Conservation (phyloP, 1,139 yeast genomes). For the Saccharomyces hybrid region DNA sequence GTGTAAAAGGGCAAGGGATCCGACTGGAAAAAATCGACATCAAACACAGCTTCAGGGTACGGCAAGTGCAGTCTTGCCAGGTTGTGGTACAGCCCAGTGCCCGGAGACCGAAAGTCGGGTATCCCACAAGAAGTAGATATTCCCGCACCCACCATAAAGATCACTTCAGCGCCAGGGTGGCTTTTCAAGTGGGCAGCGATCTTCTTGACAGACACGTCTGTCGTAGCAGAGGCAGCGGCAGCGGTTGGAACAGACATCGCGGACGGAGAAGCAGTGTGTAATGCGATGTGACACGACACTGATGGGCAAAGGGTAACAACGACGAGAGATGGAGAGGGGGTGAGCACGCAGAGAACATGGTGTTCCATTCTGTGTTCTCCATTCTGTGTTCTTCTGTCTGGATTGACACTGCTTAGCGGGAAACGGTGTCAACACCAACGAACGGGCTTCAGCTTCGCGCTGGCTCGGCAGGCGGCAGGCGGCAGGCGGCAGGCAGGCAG, state of each 20-base stretch:
- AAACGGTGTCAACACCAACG: too few relatives aligned
- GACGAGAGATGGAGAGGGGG: too few relatives aligned
- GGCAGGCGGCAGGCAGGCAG: not conserved
- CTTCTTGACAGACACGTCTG: slow-evolving; percentile 7
- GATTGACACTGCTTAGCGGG: too few relatives aligned
- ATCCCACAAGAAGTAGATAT: slow-evolving; percentile 88
- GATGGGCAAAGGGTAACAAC: too few relatives aligned
- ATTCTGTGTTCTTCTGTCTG: too few relatives aligned
- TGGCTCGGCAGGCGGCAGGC: too few relatives aligned
- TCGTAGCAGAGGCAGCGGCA: not conserved
- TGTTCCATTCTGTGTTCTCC: too few relatives aligned
- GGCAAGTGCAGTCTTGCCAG: slow-evolving; percentile 68
- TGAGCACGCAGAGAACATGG: too few relatives aligned
- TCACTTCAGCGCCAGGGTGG: slow-evolving; percentile 26
- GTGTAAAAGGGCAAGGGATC: slow-evolving; percentile 80
- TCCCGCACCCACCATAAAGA: slow-evolving; percentile 74
- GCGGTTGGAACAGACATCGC: not conserved
- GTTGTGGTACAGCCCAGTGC: slow-evolving; percentile 83
- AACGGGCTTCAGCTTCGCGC: too few relatives aligned
- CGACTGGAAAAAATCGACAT: slow-evolving; percentile 66
- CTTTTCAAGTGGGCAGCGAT: slow-evolving; percentile 19
- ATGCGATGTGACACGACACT: too few relatives aligned
- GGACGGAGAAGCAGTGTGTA: too few relatives aligned
- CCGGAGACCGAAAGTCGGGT: slow-evolving; percentile 89
- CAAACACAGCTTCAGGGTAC: slow-evolving; percentile 92